phyloP scores from a whole-genome alignment of 1,284 basidiomycete species.

The Ganoderma sinense region DNA sequence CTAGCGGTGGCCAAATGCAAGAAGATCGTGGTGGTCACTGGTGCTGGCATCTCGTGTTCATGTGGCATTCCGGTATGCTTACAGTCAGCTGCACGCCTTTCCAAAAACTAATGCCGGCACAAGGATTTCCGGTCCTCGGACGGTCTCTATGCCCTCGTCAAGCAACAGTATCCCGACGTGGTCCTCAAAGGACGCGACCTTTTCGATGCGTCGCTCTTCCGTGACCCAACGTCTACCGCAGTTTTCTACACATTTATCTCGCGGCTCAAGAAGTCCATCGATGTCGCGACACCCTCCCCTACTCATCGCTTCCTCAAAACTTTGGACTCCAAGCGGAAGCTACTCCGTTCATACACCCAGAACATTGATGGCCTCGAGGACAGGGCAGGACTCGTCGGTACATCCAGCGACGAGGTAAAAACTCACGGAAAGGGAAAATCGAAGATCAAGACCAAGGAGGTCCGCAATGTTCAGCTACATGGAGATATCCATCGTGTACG shows the following conservation, averaged over 20 bases:
- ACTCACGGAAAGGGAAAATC: constrained; percentile 65
- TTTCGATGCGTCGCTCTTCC: constrained; percentile 89
- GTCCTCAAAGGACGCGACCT: constrained; percentile 90
- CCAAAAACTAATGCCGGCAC: constrained; percentile 2
- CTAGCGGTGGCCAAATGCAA: constrained; percentile 82
- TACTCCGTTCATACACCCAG: constrained; percentile 92
- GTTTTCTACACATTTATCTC: constrained; percentile 96
- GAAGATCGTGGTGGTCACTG: constrained; percentile 87
- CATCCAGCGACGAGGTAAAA: constrained; percentile 61
- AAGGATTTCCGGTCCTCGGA: constrained; percentile 92
- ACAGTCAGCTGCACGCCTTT: constrained; percentile 2
- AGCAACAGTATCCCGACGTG: constrained; percentile 82
- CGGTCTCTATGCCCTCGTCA: constrained; percentile 89
- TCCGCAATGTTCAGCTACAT: constrained; percentile 90
- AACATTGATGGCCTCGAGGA: constrained; percentile 96
- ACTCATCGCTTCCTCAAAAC: constrained; percentile 92
- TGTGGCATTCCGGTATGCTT: constrained; percentile 89
- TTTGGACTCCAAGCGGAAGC: constrained; percentile 84
- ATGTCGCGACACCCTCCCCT: constrained; percentile 80
- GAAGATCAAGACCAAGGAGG: constrained; percentile 70
- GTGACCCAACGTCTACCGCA: constrained; percentile 84
- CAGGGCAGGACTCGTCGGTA: constrained; percentile 76
- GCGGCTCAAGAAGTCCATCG: constrained; percentile 85
- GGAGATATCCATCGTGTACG: constrained; percentile 90
- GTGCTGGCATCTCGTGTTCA: constrained; percentile 93